Conservation (phyloP, 371 early-diverging fungal genomes). For the Mucor irregularis region DNA sequence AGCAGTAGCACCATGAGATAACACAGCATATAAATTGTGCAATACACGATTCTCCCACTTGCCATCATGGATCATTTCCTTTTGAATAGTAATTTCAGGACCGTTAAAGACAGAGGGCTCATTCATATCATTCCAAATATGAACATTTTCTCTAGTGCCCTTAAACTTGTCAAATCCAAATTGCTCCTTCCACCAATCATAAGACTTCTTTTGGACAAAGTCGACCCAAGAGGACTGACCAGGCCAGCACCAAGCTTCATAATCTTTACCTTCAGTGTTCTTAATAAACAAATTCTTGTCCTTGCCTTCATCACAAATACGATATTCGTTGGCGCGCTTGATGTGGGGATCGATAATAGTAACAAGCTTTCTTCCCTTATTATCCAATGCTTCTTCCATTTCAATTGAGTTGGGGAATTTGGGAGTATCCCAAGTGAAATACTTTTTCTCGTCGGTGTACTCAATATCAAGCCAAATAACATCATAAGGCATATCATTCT, state of each 20-base stretch:
- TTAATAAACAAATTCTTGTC: slow-evolving; percentile 80
- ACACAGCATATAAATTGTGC: slow-evolving; percentile 85
- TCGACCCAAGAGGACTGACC: slow-evolving; percentile 89
- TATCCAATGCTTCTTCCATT: slow-evolving; percentile 79
- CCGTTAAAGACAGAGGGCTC: slow-evolving; percentile 91
- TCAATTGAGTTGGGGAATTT: slow-evolving; percentile 89
- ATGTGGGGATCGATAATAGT: slow-evolving; percentile 97
- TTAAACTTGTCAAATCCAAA: slow-evolving; percentile 72
- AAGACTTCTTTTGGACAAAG: slow-evolving; percentile 77
- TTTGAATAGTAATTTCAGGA: slow-evolving; percentile 92
- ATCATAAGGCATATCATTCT: slow-evolving; percentile 87
- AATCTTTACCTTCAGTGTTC: slow-evolving; percentile 65
- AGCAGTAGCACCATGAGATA: slow-evolving; percentile 63
- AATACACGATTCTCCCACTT: slow-evolving; percentile 84
- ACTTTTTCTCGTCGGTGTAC: slow-evolving; percentile 88
- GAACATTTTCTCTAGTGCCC: slow-evolving; percentile 74
- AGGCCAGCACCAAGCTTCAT: slow-evolving; percentile 95
- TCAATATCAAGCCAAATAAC: slow-evolving; percentile 96
- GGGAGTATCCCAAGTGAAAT: slow-evolving; percentile 86
- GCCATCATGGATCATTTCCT: slow-evolving; percentile 79
- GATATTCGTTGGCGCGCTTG: slow-evolving; percentile 79
- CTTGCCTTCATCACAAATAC: slow-evolving; percentile 77
- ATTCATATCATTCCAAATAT: slow-evolving; percentile 96
- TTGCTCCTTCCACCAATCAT: slow-evolving; percentile 80
- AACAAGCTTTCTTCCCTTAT: slow-evolving; percentile 87